phyloP scores from a whole-genome alignment of 495 filamentous ascomycete species.

The Usnea hakonensis region DNA sequence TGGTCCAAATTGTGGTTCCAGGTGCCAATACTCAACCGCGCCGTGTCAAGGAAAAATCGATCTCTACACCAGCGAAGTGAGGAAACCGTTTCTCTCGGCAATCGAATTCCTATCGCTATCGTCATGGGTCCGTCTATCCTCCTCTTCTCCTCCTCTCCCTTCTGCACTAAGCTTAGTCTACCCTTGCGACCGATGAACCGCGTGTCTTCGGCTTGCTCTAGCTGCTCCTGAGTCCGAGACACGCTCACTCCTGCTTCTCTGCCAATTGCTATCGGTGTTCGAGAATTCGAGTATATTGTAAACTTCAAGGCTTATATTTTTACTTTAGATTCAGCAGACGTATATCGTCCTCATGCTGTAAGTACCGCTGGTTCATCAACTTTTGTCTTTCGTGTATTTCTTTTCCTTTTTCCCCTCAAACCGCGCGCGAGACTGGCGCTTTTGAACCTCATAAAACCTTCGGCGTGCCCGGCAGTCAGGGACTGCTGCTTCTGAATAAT shows the following conservation, averaged over 20 bases:
- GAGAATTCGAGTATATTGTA: conserved; percentile 7
- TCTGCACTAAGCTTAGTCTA: conserved; percentile 23
- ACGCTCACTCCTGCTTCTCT: conserved; percentile 16
- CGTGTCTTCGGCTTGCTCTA: conserved; percentile 17
- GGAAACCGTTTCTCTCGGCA: conserved; percentile 18
- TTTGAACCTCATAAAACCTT: not conserved
- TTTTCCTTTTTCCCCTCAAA: conserved; percentile 11
- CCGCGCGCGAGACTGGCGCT: conserved; percentile 7
- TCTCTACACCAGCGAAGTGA: conserved; percentile 20
- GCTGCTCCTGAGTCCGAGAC: conserved; percentile 14
- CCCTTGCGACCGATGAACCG: conserved; percentile 16
- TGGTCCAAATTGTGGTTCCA: conserved; percentile 16
- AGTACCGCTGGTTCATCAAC: conserved; percentile 27
- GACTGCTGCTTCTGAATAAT: conserved; percentile 4
- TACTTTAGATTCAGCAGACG: conserved; percentile 40
- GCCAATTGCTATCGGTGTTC: conserved; percentile 19
- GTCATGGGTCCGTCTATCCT: conserved; percentile 26
- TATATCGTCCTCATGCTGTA: conserved; percentile 50
- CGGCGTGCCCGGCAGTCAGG: not conserved
- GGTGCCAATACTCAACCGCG: conserved; percentile 16
- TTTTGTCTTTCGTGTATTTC: conserved; percentile 6
- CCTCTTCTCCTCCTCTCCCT: conserved; percentile 14
- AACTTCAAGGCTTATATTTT: conserved; percentile 26
- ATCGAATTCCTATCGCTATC: conserved; percentile 17
- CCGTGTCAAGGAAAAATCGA: conserved; percentile 16